Percentiles rank a stretch among this genome's conserved stretches.
phyloP scores from a whole-genome alignment of 1,139 yeast genomes.

The Yamadazyma atmosphaerica region DNA sequence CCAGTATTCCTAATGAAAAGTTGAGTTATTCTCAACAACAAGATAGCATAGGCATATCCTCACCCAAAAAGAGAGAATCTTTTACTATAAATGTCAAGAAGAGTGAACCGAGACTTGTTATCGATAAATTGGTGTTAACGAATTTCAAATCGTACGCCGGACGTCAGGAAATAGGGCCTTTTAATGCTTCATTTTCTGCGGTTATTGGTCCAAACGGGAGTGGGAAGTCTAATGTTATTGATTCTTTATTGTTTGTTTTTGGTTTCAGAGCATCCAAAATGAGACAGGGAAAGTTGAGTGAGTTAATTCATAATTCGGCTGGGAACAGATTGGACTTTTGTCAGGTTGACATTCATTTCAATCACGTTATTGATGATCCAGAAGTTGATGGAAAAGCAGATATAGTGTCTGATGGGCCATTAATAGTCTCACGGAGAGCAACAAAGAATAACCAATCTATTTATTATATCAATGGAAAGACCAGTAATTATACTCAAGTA shows the following conservation, averaged over 20 bases:
- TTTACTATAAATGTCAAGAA: constrained; percentile 6
- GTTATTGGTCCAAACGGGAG: constrained; percentile 99
- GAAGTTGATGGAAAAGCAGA: constrained; percentile 20
- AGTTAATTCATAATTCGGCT: constrained; percentile 86
- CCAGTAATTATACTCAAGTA: constrained; percentile 78
- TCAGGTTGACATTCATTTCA: constrained; percentile 91
- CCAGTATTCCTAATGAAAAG: constrained; percentile 1
- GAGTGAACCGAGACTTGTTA: constrained; percentile 65
- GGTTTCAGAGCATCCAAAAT: constrained; percentile 96
- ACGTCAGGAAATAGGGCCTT: constrained; percentile 90
- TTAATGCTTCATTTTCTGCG: constrained; percentile 89
- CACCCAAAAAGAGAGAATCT: constrained; percentile 13
- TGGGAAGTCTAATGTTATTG: constrained; percentile 96
- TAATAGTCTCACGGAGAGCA: constrained; percentile 81
- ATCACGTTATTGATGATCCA: constrained; percentile 67
- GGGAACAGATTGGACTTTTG: constrained; percentile 67
- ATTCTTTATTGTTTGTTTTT: constrained; percentile 91
- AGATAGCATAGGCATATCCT: constrained; percentile 12
- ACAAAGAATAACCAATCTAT: constrained; percentile 73
- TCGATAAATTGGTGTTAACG: constrained; percentile 67
- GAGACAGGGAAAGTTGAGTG: constrained; percentile 93
- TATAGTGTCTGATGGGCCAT: constrained; percentile 53
- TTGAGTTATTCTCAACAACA: constrained; percentile 14
- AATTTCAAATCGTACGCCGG: constrained; percentile 98
- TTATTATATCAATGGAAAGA: constrained; percentile 70